Conservation (phyloP, 2,329 filamentous ascomycete genomes). For the Penicillium sp. region DNA sequence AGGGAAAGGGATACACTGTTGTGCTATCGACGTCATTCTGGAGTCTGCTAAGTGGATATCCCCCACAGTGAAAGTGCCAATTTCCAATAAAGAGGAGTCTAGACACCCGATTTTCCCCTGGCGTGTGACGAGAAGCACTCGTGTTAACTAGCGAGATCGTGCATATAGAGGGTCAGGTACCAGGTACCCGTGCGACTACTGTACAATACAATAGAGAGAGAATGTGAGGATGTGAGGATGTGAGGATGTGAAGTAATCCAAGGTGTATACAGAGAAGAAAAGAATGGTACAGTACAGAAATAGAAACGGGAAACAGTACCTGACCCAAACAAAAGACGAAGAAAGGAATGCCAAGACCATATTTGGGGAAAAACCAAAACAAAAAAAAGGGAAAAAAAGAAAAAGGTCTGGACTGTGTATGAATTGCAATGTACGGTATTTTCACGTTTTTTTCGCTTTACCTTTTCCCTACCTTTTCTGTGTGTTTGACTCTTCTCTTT, state of each 20-base stretch:
- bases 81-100: constrained; percentile 7
- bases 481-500: constrained; percentile 15
- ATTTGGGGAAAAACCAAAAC: constrained; percentile 16
- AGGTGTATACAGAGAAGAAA: not conserved
- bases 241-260: not conserved
- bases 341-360: constrained; percentile 13
- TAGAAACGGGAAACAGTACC: not conserved
- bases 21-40: constrained; percentile 2
- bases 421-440: not conserved
- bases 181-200: constrained; percentile 20
- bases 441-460: not conserved
- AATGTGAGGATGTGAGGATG: not conserved
- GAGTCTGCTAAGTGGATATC: constrained; percentile 1
- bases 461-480: not conserved
- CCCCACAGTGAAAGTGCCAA: constrained; percentile 11
- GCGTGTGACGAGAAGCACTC: constrained; percentile 3
- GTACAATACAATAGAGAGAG: not conserved
- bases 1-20: not conserved
- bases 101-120: constrained; percentile 9
- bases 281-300: not conserved
- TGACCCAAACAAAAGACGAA: not conserved
- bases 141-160: not conserved
- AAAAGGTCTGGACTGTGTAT: not conserved
- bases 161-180: constrained; percentile 11
- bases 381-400: constrained; percentile 1